Evolutionary conservation across 2,329 filamentous ascomycete species (phyloP).

Genomic region (Aspergillus floridensis): DNA sequence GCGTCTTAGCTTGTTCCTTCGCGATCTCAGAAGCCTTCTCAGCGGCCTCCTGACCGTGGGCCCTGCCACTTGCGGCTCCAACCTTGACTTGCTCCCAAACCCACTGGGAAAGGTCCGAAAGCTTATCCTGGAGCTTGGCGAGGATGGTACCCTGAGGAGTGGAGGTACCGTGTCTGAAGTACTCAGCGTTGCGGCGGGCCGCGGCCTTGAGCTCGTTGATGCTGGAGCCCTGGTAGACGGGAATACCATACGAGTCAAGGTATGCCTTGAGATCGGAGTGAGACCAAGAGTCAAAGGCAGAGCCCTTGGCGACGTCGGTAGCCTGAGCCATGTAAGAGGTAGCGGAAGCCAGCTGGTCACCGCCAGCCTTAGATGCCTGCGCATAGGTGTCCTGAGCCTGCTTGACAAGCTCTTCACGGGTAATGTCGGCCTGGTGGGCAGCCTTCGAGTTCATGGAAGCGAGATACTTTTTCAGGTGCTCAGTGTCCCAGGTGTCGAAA

Average conservation of each 20-base stretch:
- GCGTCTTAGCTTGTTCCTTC: conserved; percentile 29
- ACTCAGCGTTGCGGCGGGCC: conserved; percentile 70
- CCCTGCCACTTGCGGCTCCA: conserved; percentile 47
- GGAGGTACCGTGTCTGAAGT: conserved; percentile 72
- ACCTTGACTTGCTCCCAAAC: conserved; percentile 49
- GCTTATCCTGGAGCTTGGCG: conserved; percentile 60
- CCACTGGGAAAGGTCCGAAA: conserved; percentile 51
- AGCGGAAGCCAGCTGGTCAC: conserved; percentile 57
- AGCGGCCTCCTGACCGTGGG: conserved; percentile 49
- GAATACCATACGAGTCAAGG: conserved; percentile 73
- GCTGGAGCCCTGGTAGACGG: conserved; percentile 64
- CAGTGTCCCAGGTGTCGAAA: conserved; percentile 72
- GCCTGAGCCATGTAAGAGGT: conserved; percentile 68
- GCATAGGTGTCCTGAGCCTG: conserved; percentile 49
- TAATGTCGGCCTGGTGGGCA: conserved; percentile 61
- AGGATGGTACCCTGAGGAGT: conserved; percentile 64
- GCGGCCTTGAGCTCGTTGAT: conserved; percentile 68
- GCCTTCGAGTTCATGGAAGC: conserved; percentile 52
- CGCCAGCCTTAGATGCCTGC: conserved; percentile 49
- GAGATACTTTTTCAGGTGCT: conserved; percentile 63
- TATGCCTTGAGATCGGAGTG: conserved; percentile 71
- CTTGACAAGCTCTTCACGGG: conserved; percentile 69
- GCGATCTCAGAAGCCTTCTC: conserved; percentile 29
- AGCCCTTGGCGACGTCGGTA: conserved; percentile 64
- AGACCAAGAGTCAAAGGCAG: conserved; percentile 70